Percentiles rank a stretch among this genome's conserved stretches.
Evolutionary conservation across 352 stramenopile genomes (phyloP).

Genomic region (Plasmopara muralis): DNA sequence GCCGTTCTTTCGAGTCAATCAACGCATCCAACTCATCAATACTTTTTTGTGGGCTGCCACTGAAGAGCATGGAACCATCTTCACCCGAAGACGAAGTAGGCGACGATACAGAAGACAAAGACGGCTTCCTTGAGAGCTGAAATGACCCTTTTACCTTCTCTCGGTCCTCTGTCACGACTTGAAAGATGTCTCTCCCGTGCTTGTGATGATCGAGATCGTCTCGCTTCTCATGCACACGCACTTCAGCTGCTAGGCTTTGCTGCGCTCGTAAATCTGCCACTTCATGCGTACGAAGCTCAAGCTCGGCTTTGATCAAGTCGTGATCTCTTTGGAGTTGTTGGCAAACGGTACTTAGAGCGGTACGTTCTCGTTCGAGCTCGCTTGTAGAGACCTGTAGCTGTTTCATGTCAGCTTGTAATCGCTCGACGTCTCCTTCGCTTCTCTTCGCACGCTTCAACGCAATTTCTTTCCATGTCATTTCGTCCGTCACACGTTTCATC

Average conservation of each 20-base stretch:
- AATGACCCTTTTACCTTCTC: slow-evolving; percentile 2
- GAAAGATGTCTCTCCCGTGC: slow-evolving; percentile 24
- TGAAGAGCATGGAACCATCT: slow-evolving; percentile 8
- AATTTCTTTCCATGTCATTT: slow-evolving; percentile 13
- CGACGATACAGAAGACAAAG: slow-evolving; percentile 23
- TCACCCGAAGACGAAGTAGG: slow-evolving; percentile 1
- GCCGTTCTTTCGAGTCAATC: slow-evolving; percentile 29
- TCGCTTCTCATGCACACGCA: slow-evolving; percentile 31
- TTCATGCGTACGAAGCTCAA: slow-evolving; percentile 21
- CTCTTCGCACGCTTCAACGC: slow-evolving; percentile 11
- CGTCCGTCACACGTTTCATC: slow-evolving; percentile 9
- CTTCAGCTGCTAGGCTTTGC: slow-evolving; percentile 28
- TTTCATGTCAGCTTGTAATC: slow-evolving; percentile 14
- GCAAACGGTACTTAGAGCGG: slow-evolving; percentile 6
- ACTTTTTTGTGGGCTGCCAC: slow-evolving; percentile 21
- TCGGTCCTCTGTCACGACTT: slow-evolving; percentile 11
- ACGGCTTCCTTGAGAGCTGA: slow-evolving; percentile 14
- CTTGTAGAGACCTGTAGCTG: slow-evolving; percentile 7
- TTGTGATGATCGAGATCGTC: slow-evolving; percentile 32
- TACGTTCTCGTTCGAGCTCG: slow-evolving; percentile 19
- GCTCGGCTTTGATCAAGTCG: slow-evolving; percentile 9
- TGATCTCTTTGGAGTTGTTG: slow-evolving; percentile 26
- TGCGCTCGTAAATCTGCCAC: slow-evolving; percentile 30
- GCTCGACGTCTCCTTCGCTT: slow-evolving; percentile 14
- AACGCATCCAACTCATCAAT: slow-evolving; percentile 38